Evolutionary conservation across 208 protist genomes (phyloP).

Genomic region (Leishmania martiniquensis): DNA sequence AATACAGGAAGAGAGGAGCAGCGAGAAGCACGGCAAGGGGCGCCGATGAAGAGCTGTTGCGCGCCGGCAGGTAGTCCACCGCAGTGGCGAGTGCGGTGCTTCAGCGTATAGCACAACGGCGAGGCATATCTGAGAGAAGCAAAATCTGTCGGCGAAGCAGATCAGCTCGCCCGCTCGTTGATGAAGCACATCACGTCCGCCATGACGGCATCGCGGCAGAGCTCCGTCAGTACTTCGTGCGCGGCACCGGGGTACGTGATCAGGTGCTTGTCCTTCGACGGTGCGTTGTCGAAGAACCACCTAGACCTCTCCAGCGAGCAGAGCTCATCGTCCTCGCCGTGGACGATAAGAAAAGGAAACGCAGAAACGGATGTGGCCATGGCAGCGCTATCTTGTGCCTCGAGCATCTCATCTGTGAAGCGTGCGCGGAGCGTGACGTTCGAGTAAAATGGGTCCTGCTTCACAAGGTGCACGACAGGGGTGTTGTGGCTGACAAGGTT

Average conservation of each 20-base stretch:
- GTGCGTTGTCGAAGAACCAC: constrained; percentile 43
- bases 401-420: constrained; percentile 52
- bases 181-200: constrained; percentile 61
- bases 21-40: not conserved
- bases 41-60: not conserved
- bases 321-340: constrained; percentile 57
- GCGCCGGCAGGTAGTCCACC: not conserved
- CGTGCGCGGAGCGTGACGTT: constrained; percentile 44
- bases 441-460: constrained; percentile 68
- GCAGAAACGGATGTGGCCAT: constrained; percentile 13
- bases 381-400: constrained; percentile 43
- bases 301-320: constrained; percentile 40
- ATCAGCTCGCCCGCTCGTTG: constrained; percentile 18
- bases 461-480: constrained; percentile 51
- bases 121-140: not conserved
- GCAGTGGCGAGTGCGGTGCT: not conserved
- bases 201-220: constrained; percentile 52
- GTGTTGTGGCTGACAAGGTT: constrained; percentile 43
- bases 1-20: not conserved
- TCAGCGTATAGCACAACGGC: not conserved
- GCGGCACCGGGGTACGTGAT: constrained; percentile 40
- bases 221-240: constrained; percentile 77
- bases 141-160: not conserved
- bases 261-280: constrained; percentile 57
- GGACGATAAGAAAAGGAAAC: constrained; percentile 73